These are phyloP conservation scores for Dipteronia dyeriana DNA, from an alignment of 345 rosid genomes.

Conservation along the genomic window DNA sequence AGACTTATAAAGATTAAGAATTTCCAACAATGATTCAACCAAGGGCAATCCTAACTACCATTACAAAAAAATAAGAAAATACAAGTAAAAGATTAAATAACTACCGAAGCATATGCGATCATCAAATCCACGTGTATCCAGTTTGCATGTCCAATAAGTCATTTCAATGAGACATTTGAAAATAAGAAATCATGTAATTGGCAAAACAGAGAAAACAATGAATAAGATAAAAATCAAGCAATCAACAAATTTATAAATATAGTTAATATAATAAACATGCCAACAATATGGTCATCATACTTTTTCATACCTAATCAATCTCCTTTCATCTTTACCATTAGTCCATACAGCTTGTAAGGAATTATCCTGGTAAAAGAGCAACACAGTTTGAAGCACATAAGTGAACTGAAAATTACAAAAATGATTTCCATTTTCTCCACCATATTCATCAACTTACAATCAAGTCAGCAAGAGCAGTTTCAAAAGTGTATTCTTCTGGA, in stretches of 20 bases:
- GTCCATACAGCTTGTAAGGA: slow-evolving; percentile 83
- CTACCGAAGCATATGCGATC: background rate
- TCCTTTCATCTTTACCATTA: slow-evolving; percentile 31
- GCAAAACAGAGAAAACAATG: background rate
- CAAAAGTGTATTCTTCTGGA: slow-evolving; percentile 66
- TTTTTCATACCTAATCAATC: slow-evolving; percentile 52
- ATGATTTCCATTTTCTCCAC: background rate
- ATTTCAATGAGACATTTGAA: background rate
- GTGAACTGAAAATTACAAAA: background rate
- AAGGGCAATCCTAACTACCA: background rate
- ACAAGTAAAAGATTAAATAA: background rate
- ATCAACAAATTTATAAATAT: too few species aligned
- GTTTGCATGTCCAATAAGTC: background rate
- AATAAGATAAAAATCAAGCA: slow-evolving; percentile 5
- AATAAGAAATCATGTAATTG: background rate
- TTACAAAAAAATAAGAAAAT: background rate
- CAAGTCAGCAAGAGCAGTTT: slow-evolving; percentile 74
- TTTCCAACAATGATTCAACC: background rate
- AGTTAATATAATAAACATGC: background rate
- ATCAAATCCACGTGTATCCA: background rate
- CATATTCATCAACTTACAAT: slow-evolving; percentile 44
- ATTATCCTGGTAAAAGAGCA: slow-evolving; percentile 54
- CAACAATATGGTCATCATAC: background rate
- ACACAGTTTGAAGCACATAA: slow-evolving; percentile 9
- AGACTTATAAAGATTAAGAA: background rate